Conservation (phyloP, 1,284 basidiomycete genomes). For the Ceratobasidium sp. region DNA sequence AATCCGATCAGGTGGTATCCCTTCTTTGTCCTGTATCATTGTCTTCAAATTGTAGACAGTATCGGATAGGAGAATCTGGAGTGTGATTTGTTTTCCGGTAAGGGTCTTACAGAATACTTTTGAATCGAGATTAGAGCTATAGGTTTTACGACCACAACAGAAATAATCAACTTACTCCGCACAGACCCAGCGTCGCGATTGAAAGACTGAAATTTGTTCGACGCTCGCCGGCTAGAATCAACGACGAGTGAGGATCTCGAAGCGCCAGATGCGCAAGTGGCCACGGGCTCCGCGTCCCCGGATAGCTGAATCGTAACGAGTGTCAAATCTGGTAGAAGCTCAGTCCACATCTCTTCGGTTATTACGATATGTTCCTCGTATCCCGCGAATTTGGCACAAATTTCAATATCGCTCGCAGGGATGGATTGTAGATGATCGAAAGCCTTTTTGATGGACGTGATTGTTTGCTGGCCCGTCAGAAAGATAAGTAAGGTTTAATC, state of each 20-base stretch:
- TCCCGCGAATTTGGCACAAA: constrained; percentile 9
- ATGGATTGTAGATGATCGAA: not conserved
- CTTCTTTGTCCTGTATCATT: constrained; percentile 60
- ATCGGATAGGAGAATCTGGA: constrained; percentile 66
- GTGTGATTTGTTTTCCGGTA: constrained; percentile 67
- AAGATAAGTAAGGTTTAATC: not conserved
- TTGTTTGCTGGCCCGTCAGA: constrained; percentile 9
- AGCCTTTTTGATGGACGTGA: not conserved
- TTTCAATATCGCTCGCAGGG: not conserved
- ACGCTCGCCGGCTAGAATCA: no score
- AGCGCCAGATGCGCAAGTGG: no score
- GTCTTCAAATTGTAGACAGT: constrained; percentile 70
- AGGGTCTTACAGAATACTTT: constrained; percentile 62
- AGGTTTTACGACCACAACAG: no score
- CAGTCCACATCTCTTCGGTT: constrained; percentile 27
- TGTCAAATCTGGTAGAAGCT: constrained; percentile 9
- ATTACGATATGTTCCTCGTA: not conserved
- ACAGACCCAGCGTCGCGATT: no score
- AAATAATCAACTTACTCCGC: no score
- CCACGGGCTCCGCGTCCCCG: no score
- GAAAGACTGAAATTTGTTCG: no score
- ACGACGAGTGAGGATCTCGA: no score
- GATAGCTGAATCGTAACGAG: not conserved
- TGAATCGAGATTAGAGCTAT: not conserved
- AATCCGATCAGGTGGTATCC: constrained; percentile 67